Evolutionary conservation across 495 filamentous ascomycete species (phyloP).

Genomic region (Aspergillus kassunensis): DNA sequence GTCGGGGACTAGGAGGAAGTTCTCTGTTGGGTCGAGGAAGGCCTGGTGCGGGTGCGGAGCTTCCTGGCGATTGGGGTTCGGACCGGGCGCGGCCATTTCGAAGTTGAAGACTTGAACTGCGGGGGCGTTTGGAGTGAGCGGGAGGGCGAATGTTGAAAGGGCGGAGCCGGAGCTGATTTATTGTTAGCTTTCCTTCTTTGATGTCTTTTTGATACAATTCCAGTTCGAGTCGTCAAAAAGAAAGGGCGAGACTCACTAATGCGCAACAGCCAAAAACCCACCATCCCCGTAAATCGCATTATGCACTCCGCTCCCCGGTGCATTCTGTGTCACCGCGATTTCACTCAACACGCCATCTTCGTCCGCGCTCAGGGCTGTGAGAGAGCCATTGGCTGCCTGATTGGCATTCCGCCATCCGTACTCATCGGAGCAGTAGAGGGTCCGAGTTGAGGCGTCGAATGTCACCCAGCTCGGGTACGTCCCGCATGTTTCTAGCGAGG

Average conservation of each 20-base stretch:
- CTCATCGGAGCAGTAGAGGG: constrained; percentile 62
- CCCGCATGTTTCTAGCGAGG: constrained; percentile 41
- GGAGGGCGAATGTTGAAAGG: constrained; percentile 36
- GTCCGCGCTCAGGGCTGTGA: constrained; percentile 23
- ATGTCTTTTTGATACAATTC: too few species aligned
- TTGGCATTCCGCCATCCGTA: constrained; percentile 15
- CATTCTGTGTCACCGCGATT: constrained; percentile 22
- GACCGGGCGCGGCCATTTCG: constrained; percentile 44
- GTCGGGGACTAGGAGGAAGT: constrained; percentile 64
- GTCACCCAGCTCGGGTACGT: constrained; percentile 58
- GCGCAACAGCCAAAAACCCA: constrained; percentile 39
- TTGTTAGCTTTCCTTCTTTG: constrained; percentile 10
- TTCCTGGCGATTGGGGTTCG: constrained; percentile 53
- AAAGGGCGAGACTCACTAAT: constrained; percentile 36
- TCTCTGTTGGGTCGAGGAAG: constrained; percentile 63
- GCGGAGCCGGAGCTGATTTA: constrained; percentile 25
- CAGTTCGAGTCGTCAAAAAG: too few species aligned
- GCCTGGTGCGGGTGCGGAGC: constrained; percentile 67
- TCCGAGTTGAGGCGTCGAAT: constrained; percentile 46
- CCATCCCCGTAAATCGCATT: constrained; percentile 33
- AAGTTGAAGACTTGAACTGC: constrained; percentile 49
- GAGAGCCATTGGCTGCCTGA: constrained; percentile 23
- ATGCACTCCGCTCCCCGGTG: constrained; percentile 36
- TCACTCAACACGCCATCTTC: constrained; percentile 26
- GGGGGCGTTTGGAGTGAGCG: constrained; percentile 17